Percentiles rank a stretch among this genome's conserved stretches.
Conservation (phyloP, 768 basidiomycete species). For the Amanita phalloides region DNA sequence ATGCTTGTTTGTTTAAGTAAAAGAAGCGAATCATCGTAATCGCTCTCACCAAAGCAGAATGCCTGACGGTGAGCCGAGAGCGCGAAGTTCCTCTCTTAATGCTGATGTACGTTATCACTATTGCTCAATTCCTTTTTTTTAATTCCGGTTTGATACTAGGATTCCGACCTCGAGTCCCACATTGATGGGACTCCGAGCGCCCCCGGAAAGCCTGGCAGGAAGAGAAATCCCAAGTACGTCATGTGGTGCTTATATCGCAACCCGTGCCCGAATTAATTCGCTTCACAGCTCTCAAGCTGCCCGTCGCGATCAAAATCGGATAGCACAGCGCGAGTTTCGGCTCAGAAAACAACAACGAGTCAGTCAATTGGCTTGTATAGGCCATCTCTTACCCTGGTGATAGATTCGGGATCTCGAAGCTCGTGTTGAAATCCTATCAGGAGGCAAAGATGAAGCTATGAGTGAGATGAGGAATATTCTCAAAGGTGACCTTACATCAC, state of each 20-base stretch:
- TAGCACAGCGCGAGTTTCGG: slow-evolving; percentile 90
- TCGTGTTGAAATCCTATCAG: slow-evolving; percentile 88
- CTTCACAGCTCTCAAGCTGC: slow-evolving; percentile 72
- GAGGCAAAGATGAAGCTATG: slow-evolving; percentile 82
- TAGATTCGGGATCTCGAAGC: slow-evolving; percentile 95
- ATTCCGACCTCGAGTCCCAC: slow-evolving; percentile 61
- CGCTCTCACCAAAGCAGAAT: slow-evolving; percentile 38
- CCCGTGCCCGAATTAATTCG: slow-evolving; percentile 8
- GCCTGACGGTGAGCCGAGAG: slow-evolving; percentile 38
- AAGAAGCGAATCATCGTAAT: slow-evolving; percentile 25
- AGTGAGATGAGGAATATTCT: slow-evolving; percentile 76
- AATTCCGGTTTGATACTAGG: slow-evolving; percentile 21
- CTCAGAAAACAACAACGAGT: slow-evolving; percentile 85
- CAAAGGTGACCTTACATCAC: slow-evolving; percentile 31
- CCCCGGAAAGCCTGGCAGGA: slow-evolving; percentile 63
- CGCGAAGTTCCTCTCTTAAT: slow-evolving; percentile 58
- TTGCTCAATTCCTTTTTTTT: neutral
- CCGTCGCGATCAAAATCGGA: slow-evolving; percentile 80
- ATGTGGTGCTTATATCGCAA: slow-evolving; percentile 8
- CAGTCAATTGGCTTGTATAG: neutral
- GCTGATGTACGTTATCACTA: slow-evolving; percentile 31
- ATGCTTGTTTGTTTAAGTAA: slow-evolving; percentile 14
- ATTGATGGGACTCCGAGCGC: slow-evolving; percentile 20
- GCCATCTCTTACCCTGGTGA: slow-evolving; percentile 3
- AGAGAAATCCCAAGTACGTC: slow-evolving; percentile 83